phyloP scores from a whole-genome alignment of 768 basidiomycete species.

The Lyophyllum semitale region DNA sequence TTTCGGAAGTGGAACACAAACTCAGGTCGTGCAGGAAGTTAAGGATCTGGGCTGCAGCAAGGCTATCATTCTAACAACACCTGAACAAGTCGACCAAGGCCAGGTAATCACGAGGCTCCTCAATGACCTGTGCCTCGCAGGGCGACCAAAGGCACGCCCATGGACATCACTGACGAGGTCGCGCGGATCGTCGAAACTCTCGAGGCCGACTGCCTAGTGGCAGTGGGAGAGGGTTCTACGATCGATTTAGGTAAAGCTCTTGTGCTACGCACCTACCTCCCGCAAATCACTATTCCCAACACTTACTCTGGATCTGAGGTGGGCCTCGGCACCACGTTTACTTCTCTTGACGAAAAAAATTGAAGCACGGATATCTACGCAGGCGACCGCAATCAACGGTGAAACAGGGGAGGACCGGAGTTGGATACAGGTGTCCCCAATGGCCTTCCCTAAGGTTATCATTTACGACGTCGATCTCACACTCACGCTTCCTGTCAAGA shows the following conservation, averaged over 20 bases:
- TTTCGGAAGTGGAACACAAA: conserved; percentile 36
- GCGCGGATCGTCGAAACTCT: conserved; percentile 23
- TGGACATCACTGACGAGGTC: conserved; percentile 36
- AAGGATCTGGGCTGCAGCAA: conserved; percentile 29
- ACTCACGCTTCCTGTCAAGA: conserved; percentile 30
- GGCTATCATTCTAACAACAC: conserved; percentile 36
- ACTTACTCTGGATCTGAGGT: conserved; percentile 43
- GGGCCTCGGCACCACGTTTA: neutral
- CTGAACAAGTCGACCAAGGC: conserved; percentile 30
- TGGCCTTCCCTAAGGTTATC: conserved; percentile 40
- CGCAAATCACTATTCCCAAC: conserved; percentile 41
- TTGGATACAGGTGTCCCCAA: conserved; percentile 36
- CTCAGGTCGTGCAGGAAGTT: conserved; percentile 31
- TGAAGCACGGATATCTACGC: neutral
- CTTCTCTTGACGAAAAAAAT: neutral
- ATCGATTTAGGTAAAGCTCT: conserved; percentile 42
- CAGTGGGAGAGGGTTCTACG: conserved; percentile 39
- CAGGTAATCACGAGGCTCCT: conserved; percentile 19
- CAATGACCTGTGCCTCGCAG: conserved; percentile 28
- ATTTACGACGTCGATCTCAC: conserved; percentile 43
- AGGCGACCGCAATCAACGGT: conserved; percentile 40
- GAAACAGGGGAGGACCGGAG: conserved; percentile 41
- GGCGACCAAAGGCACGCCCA: conserved; percentile 44
- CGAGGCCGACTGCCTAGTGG: conserved; percentile 35
- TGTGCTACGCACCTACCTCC: conserved; percentile 37